Evolutionary conservation across 768 basidiomycete genomes (phyloP), one percentile per base, ranked within the genome.

Genomic region (Nidularia pulvinata): DNA sequence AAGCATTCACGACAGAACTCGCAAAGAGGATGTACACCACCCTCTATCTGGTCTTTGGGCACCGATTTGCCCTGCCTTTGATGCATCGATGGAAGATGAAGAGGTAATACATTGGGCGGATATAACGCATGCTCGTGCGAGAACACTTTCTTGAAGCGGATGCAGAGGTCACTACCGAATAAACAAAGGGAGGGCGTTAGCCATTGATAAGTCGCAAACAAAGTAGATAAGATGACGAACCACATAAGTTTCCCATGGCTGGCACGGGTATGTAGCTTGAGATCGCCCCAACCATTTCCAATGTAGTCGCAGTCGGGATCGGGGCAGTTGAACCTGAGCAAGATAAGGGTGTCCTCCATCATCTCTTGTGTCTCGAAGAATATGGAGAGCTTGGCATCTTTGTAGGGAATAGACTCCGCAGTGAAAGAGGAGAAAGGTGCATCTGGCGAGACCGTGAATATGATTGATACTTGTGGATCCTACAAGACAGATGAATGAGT

Each of bases 301-400:
- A 89, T 86, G 59, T 89, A 91, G 49, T 88, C 87, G 63, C 96
- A 99, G 49, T 87, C 81, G 0, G 81, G 62, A 59, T 91, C 89
- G 0, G 96, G 93, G 62, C 96, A 98, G 65, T 97, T 98, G 80
- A 93, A 98, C 2, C 95, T 84, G 9, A 99, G 84, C 14, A 99
- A 79, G 5, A 95, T 79, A 25, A 98, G 77, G 0, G 93, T 92
- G 36, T 95, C 93, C 59, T 98, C 93, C 92, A 96, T 96, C 87
- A 93, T 93, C 61, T 89, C 94, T 61, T 80, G 82, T 25, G 87
- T 90, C 76, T 98, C 95, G 61, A 98, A 99, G 49, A 76, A 84
- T 43, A 97, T 88, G 6, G 79, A 78, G 7, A 98, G 76, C 67
- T 88, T 89, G 0, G 76, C 46, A 62, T 94, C 92, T 57, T 86